phyloP scores from a whole-genome alignment of 495 filamentous ascomycete genomes.

The Lepraria neglecta region DNA sequence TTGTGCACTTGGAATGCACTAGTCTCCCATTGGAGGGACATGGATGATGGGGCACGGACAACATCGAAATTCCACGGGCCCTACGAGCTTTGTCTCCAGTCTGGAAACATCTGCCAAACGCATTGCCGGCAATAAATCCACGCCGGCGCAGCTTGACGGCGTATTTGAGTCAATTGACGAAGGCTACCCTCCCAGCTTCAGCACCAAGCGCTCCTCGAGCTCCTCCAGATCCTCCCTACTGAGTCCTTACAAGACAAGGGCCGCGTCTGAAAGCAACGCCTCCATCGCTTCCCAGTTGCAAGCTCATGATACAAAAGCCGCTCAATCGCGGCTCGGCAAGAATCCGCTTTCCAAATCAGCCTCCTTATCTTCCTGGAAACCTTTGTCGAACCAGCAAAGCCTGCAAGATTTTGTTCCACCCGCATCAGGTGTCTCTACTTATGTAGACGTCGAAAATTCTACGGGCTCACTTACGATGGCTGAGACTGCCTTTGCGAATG shows the following conservation, averaged over 20 bases:
- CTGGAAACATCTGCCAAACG: constrained; percentile 24
- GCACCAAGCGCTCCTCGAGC: constrained; percentile 24
- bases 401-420: constrained; percentile 11
- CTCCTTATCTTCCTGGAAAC: constrained; percentile 8
- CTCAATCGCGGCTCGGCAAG: constrained; percentile 6
- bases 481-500: constrained; percentile 19
- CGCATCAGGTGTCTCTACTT: constrained; percentile 4
- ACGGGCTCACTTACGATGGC: constrained; percentile 22
- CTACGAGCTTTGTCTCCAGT: constrained; percentile 21
- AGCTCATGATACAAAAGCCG: constrained; percentile 14
- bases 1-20: constrained; percentile 10
- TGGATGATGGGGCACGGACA: constrained; percentile 17
- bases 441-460: constrained; percentile 18
- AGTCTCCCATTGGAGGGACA: constrained; percentile 20
- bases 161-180: constrained; percentile 12
- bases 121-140: constrained; percentile 21
- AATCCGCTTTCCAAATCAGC: constrained; percentile 14
- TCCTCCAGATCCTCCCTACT: constrained; percentile 24
- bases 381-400: constrained; percentile 13
- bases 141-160: constrained; percentile 14
- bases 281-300: constrained; percentile 13
- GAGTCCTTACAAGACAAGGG: constrained; percentile 14
- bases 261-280: constrained; percentile 18
- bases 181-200: constrained; percentile 16
- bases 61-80: constrained; percentile 16